phyloP scores from a whole-genome alignment of 768 basidiomycete genomes.

The Plicaturopsis crispa region DNA sequence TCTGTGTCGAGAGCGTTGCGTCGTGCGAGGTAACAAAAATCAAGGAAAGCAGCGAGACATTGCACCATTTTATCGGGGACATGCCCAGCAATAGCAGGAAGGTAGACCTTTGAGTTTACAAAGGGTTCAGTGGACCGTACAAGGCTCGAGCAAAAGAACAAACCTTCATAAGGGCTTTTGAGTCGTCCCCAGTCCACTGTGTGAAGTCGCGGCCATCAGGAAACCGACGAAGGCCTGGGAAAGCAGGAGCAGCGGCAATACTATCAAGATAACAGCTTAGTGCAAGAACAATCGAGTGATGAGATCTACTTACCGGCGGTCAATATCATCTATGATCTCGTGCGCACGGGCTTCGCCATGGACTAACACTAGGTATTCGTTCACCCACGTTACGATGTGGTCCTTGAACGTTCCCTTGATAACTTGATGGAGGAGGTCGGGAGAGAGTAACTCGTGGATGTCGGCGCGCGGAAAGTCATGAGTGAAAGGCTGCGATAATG shows the following conservation, averaged over 20 bases:
- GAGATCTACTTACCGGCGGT: slow-evolving; percentile 11
- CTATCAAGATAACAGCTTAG: slow-evolving; percentile 5
- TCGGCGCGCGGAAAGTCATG: slow-evolving; percentile 21
- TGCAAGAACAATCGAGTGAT: background rate
- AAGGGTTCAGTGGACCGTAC: too few species aligned
- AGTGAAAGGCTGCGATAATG: slow-evolving; percentile 13
- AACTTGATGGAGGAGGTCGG: slow-evolving; percentile 24
- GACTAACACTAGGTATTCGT: slow-evolving; percentile 10
- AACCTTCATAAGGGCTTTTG: slow-evolving; percentile 26
- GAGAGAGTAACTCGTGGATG: slow-evolving; percentile 24
- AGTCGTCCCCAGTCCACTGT: slow-evolving; percentile 26
- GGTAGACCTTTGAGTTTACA: too few species aligned
- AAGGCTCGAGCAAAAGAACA: slow-evolving; percentile 1
- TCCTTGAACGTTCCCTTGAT: slow-evolving; percentile 21
- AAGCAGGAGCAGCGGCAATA: slow-evolving; percentile 9
- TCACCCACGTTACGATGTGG: slow-evolving; percentile 19
- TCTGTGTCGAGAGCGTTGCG: slow-evolving; percentile 8
- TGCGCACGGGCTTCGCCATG: slow-evolving; percentile 8
- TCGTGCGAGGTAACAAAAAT: slow-evolving; percentile 12
- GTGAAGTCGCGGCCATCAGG: slow-evolving; percentile 17
- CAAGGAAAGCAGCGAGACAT: slow-evolving; percentile 1
- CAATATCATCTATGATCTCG: slow-evolving; percentile 16
- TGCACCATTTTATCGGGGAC: slow-evolving; percentile 7
- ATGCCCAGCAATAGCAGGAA: slow-evolving; percentile 7
- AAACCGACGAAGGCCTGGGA: slow-evolving; percentile 14